Evolutionary conservation across 495 filamentous ascomycete species (phyloP).

Genomic region (Lindgomyces ingoldianus): DNA sequence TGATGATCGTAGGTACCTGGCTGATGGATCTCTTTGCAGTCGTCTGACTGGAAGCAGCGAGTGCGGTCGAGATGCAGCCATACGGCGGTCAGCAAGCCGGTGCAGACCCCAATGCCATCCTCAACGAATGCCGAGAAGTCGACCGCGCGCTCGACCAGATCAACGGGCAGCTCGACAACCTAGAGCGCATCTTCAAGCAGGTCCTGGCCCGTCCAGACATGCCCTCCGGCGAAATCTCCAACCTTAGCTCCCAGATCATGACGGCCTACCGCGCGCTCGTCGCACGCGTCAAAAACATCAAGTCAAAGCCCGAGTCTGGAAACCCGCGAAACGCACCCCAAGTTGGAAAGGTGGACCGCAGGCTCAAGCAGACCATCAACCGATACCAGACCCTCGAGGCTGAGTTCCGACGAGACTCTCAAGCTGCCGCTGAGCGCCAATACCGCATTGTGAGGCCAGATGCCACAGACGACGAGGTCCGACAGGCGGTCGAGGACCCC

Average conservation of each 20-base stretch:
- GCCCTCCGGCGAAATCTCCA: conserved; percentile 53
- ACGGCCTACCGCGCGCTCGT: conserved; percentile 72
- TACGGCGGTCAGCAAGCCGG: conserved; percentile 28
- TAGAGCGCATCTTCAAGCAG: conserved; percentile 51
- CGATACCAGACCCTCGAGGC: conserved; percentile 76
- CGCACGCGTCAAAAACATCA: conserved; percentile 73
- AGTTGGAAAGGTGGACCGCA: conserved; percentile 74
- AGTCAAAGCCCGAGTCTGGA: conserved; percentile 72
- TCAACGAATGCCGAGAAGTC: conserved; percentile 81
- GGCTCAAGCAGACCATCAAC: conserved; percentile 74
- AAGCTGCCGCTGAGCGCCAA: conserved; percentile 80
- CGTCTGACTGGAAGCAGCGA: conserved; percentile 18
- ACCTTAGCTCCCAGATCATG: conserved; percentile 70
- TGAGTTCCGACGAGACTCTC: conserved; percentile 72
- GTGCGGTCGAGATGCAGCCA: conserved; percentile 48
- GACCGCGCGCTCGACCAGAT: conserved; percentile 74
- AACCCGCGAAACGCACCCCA: conserved; percentile 71
- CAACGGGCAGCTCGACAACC: conserved; percentile 61
- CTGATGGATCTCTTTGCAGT: background rate
- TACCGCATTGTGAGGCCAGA: conserved; percentile 88
- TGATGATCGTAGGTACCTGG: conserved; percentile 33
- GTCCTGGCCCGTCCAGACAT: conserved; percentile 34
- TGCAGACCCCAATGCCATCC: conserved; percentile 63
- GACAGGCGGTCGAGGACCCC: conserved; percentile 69
- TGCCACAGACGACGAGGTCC: conserved; percentile 76